Base-by-base conservation (phyloP, 345 rosid species). In the Odontarrhena argentea region DNA sequence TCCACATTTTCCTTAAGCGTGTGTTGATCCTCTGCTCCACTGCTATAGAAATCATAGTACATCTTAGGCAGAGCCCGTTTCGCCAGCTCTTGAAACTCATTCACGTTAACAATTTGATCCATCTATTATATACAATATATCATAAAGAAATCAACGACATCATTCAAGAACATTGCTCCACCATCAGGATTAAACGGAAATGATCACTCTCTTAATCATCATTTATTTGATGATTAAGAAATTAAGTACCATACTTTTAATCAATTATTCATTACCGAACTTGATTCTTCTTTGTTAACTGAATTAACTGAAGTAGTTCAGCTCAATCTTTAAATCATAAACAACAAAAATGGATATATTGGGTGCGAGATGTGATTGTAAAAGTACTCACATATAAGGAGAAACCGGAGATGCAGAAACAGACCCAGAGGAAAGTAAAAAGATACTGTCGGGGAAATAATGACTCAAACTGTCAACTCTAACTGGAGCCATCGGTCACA, bases 21-120 rank as follows among this genome's bases (percentile, higher is more conserved):
- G 59, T 85, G 68, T 71, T 88, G 75, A 69, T 90, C 98, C 78
- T 86, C 94, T 2, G 96, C 90, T 79, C 89, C 96, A 24, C 91
- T 94, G 1, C 79, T 66, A 24, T 65, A 87, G 77, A 68, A 90
- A 61, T 88, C 96, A 65, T 74, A 87, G 78, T 81, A 84, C 90
- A 88, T 85, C 74, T 88, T 90, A 9, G 89, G 97, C 44, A 93
- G 88, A 49, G 82, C 81, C 60, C 30, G 79, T 84, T 72, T 84
- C 5, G 94, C 98, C 72, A 90, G 74, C 73, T 77, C 84, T 75
- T 89, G 88, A 70, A 83, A 86, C 76, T 92, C 98, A 55, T 73
- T 79, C 42, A 84, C 84, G 55, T 85, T 92, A 12, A 86, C 96
- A 9, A 81, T 79, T 65, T 86, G 86, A 46, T 55, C 79, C 96